phyloP scores from a whole-genome alignment of 2,329 filamentous ascomycete genomes.

The Dactylellina leptospora region DNA sequence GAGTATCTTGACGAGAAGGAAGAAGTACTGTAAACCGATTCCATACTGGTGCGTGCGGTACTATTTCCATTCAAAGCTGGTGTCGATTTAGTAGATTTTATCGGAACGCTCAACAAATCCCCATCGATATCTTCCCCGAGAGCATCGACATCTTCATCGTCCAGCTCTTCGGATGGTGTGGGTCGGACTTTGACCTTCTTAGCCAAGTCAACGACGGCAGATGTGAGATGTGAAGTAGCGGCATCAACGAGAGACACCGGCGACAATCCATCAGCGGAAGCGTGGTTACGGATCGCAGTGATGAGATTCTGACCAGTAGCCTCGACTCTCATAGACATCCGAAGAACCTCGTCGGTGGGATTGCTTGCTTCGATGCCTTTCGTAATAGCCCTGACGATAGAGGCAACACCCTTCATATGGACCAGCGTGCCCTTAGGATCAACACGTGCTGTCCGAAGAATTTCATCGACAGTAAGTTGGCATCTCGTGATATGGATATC shows the following conservation, averaged over 20 bases:
- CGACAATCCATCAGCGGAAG: constrained; percentile 80
- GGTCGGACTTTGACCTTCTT: constrained; percentile 82
- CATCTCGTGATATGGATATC: constrained; percentile 95
- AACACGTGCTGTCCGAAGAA: constrained; percentile 79
- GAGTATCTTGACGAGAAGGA: constrained; percentile 53
- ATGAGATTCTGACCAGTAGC: constrained; percentile 94
- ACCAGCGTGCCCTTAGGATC: constrained; percentile 79
- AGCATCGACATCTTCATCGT: constrained; percentile 73
- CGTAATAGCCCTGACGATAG: constrained; percentile 82
- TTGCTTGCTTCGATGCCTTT: constrained; percentile 72
- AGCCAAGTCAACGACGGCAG: constrained; percentile 84
- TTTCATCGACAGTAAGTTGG: constrained; percentile 91
- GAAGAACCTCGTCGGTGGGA: constrained; percentile 69
- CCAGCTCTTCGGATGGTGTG: constrained; percentile 78
- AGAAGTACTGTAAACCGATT: constrained; percentile 57
- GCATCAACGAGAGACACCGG: constrained; percentile 94
- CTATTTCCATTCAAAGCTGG: constrained; percentile 57
- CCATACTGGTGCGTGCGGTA: constrained; percentile 55
- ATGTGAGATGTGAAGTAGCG: constrained; percentile 86
- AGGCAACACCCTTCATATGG: constrained; percentile 84
- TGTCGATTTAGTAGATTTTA: constrained; percentile 58
- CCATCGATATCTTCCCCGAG: constrained; percentile 64
- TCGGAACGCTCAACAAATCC: constrained; percentile 65
- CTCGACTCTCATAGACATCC: constrained; percentile 83
- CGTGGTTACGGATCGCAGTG: constrained; percentile 92